These are phyloP conservation scores for Starmerella sirachaensis DNA, from an alignment of 805 yeast genomes.

Conservation along the genomic window DNA sequence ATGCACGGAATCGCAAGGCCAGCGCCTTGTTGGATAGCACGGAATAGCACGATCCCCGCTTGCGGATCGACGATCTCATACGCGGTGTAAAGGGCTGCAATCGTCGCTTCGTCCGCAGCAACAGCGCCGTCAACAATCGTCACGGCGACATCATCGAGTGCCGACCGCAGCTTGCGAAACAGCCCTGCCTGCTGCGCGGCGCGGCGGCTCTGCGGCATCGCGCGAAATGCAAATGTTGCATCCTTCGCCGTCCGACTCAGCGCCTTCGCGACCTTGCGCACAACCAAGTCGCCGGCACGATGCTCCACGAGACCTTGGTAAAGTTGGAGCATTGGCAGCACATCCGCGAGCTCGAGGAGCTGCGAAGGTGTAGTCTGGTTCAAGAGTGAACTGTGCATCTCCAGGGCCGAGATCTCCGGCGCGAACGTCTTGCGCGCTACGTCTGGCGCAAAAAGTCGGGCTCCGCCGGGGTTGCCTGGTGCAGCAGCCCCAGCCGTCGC, in stretches of 20 bases:
- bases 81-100: constrained; percentile 13
- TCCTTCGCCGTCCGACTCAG: constrained; percentile 21
- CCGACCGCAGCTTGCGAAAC: constrained; percentile 5
- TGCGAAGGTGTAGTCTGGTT: constrained; percentile 20
- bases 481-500: too few species aligned
- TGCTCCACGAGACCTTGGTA: constrained; percentile 6
- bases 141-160: constrained; percentile 14
- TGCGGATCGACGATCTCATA: constrained; percentile 20
- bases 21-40: constrained; percentile 1
- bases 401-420: constrained; percentile 11
- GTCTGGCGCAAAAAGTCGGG: too few species aligned
- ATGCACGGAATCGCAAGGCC: constrained; percentile 22
- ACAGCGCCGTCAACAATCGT: constrained; percentile 4
- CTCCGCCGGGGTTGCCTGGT: background rate
- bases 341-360: constrained; percentile 17
- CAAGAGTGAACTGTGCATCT: constrained; percentile 16
- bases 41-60: constrained; percentile 17
- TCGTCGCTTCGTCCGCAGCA: constrained; percentile 4
- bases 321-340: constrained; percentile 19
- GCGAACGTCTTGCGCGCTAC: constrained; percentile 7
- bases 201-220: constrained; percentile 11
- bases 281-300: constrained; percentile 6
- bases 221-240: constrained; percentile 11
- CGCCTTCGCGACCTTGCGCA: constrained; percentile 10
- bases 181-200: constrained; percentile 2